Evolutionary conservation across 495 filamentous ascomycete species (phyloP).

Genomic region (Jackrogersella minutella): DNA sequence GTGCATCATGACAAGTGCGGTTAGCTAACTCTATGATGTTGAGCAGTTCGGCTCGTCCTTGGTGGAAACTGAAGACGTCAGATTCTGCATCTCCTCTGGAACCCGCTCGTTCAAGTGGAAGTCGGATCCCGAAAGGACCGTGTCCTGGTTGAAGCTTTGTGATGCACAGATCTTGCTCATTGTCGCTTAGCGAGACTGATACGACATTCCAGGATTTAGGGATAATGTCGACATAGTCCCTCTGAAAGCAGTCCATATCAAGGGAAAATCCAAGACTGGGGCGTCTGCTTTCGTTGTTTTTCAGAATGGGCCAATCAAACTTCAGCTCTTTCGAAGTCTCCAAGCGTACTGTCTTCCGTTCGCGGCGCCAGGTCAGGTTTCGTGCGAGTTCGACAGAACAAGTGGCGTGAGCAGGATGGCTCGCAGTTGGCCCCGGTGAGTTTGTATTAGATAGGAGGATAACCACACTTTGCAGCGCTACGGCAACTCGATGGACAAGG

Average conservation of each 20-base stretch:
- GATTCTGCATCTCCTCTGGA: constrained; percentile 85
- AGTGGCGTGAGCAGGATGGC: constrained; percentile 66
- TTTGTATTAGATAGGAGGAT: constrained; percentile 70
- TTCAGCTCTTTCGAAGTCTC: constrained; percentile 45
- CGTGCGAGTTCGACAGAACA: constrained; percentile 70
- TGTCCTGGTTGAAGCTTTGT: constrained; percentile 76
- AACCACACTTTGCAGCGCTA: constrained; percentile 66
- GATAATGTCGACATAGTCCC: constrained; percentile 80
- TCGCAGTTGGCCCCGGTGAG: constrained; percentile 39
- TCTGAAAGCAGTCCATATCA: constrained; percentile 66
- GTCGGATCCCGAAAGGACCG: constrained; percentile 81
- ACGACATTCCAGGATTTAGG: constrained; percentile 84
- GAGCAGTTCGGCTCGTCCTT: constrained; percentile 77
- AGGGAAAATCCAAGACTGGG: constrained; percentile 50
- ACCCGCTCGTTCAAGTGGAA: constrained; percentile 82
- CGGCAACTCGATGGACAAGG: constrained; percentile 65
- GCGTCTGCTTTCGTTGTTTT: constrained; percentile 40
- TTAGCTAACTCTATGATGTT: constrained; percentile 84
- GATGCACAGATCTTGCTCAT: constrained; percentile 79
- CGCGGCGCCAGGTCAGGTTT: constrained; percentile 65
- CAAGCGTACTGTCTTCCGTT: constrained; percentile 60
- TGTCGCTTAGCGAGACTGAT: constrained; percentile 83
- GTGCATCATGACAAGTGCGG: constrained; percentile 71
- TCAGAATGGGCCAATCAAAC: constrained; percentile 40
- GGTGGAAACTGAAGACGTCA: constrained; percentile 81